These are phyloP conservation scores for Aschersonia sp. DNA, from an alignment of 2,329 filamentous ascomycete species.

Conservation along the genomic window DNA sequence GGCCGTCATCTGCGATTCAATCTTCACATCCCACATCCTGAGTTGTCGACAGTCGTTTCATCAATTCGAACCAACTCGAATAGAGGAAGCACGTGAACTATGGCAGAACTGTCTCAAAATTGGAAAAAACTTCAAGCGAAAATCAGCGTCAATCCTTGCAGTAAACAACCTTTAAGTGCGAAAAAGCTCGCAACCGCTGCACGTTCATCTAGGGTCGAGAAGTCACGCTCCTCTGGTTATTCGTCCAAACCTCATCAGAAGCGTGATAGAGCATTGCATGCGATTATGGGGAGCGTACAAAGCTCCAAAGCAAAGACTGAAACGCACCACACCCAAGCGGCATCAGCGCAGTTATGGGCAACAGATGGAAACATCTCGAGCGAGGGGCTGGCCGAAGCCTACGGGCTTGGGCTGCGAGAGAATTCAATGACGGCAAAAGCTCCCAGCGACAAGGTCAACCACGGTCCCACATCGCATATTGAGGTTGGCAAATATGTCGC, in stretches of 20 bases:
- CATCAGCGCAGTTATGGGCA: slow-evolving; percentile 45
- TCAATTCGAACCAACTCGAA: too few relatives aligned
- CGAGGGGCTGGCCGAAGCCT: slow-evolving; percentile 46
- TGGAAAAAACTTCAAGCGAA: slow-evolving; percentile 64
- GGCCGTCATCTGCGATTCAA: too few relatives aligned
- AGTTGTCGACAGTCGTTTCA: too few relatives aligned
- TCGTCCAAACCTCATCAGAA: background rate
- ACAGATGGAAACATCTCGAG: slow-evolving; percentile 46
- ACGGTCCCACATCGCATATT: slow-evolving; percentile 44
- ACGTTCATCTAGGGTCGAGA: background rate
- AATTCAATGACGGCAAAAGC: slow-evolving; percentile 32
- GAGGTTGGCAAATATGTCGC: slow-evolving; percentile 81
- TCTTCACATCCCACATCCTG: too few relatives aligned
- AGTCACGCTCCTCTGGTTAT: background rate
- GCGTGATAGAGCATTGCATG: background rate
- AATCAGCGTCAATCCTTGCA: too few relatives aligned
- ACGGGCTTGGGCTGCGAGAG: slow-evolving; percentile 37
- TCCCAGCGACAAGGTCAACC: slow-evolving; percentile 41
- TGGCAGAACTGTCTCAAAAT: slow-evolving; percentile 46
- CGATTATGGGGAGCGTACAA: slow-evolving; percentile 42
- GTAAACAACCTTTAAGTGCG: too few relatives aligned
- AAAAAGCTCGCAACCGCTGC: slow-evolving; percentile 16
- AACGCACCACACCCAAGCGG: slow-evolving; percentile 26
- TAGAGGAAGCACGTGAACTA: slow-evolving; percentile 6
- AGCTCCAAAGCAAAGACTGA: slow-evolving; percentile 29